Evolutionary conservation across 2,329 filamentous ascomycete species (phyloP), one percentile per base, ranked within the genome.

Genomic region (Aspergillus viridinutans): DNA sequence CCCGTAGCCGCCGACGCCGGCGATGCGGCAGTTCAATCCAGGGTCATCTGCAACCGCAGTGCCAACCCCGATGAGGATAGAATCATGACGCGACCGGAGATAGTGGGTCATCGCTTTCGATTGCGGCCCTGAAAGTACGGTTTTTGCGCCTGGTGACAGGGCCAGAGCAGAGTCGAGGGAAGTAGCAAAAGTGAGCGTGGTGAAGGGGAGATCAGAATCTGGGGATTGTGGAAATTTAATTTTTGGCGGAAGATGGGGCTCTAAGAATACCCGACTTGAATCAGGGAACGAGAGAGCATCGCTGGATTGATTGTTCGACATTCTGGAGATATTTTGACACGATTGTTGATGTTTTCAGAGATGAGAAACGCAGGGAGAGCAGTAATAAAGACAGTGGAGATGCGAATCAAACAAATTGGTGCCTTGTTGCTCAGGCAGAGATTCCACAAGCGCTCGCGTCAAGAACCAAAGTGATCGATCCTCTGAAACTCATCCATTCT

Each of bases 21-120:
- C 77, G 48, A 92, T 81, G n/a, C 92, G 86, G 68, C 90, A 94
- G 72, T 96, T 97, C 53, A 97, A 79, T 4, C 85, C 86, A 1
- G 93, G 93, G 67, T 96, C 84, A 71, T 97, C 93, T 23, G 90
- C 88, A 4, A 90, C 76, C 6, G 91, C 90, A 0, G 93, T 97
- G 2, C 89, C 89, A 3, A 88, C 90, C 17, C 93, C 93, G 40
- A 97, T 81, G 26, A 95, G 81, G 64, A 97, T 96, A 23, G 90
- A 91, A 60, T 89, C 86, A 75, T 97, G 92, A 14, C 82, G 83
- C 9, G 87, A 87, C 65, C 93, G 90, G n/a, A 97, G 83, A 70
- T 89, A 90, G 73, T 97, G 93, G 0, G 93, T 97, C 90, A 97
- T 95, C 49, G 89, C 85, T 74, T 97, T 96, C 35, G 90, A 91